Base-by-base conservation (phyloP, 306 rosid genomes). In the Calophaca sinica region DNA sequence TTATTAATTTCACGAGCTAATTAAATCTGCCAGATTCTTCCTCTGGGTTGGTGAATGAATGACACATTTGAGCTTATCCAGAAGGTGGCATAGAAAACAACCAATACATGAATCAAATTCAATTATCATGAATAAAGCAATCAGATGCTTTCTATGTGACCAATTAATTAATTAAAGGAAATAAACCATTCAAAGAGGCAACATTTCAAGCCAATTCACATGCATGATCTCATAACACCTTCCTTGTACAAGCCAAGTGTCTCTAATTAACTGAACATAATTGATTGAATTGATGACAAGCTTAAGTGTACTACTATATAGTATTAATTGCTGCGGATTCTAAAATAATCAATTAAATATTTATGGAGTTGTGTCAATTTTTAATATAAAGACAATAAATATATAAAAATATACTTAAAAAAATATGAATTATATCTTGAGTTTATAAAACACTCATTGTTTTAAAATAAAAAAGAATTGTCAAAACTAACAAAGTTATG, bases 31-130 rank as follows among this genome's bases (percentile, higher is more conserved):
- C 46, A 75, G 82, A 76, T 80, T 84, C 82, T 68, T 73, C 44
- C 65, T 55, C 52, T 73, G 52, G 54, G 33, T 80, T 77, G 81
- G 77, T 77, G 75, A 77, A 68, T 73, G 54, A 66, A 72, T 51
- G 75, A 42, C 74, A 73, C 51, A 70, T 50, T 55, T 42, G 71
- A 67, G 82, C 82, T 73, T 76, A 72, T 80, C 81, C 32, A 76
- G 68, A 75, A 42, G 41, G 72, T 41, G 28, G 26, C 51, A 59
- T 33, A 28, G 36, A 70, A 64, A 59, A 31, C 1, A 51, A 72
- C 54, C 10, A 57, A 36, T 28, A 60, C 74, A 62, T 55, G n/a
- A 44, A 68, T 4, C 2, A 8, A 60, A 31, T 39, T 60, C 62
- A 42, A 62, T 35, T 59, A 29, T 10, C 5, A 48, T 32, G 26